Conservation (phyloP, 768 basidiomycete genomes). For the Amyloporia xantha region DNA sequence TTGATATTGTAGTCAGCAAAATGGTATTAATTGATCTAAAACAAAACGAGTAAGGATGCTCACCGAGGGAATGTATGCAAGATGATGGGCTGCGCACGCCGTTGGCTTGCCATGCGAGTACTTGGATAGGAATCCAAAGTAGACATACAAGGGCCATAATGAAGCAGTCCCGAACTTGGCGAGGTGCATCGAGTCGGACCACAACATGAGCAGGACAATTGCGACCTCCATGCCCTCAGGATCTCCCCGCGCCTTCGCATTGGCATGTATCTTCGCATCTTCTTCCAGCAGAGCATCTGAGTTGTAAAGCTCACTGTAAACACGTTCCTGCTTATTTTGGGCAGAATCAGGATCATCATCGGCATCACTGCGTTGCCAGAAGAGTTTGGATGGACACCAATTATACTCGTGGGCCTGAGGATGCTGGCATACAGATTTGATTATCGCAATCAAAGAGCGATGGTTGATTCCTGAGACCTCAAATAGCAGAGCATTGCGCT, state of each 20-base stretch:
- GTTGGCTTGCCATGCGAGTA: slow-evolving; percentile 27
- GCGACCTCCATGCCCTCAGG: slow-evolving; percentile 4
- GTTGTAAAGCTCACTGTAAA: slow-evolving; percentile 13
- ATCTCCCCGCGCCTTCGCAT: slow-evolving; percentile 1
- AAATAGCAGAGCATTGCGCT: too few species aligned
- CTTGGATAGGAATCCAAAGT: slow-evolving; percentile 36
- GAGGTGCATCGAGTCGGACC: slow-evolving; percentile 24
- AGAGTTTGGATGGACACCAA: too few species aligned
- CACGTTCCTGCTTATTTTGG: too few species aligned
- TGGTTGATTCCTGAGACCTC: too few species aligned
- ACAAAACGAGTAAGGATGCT: too few species aligned
- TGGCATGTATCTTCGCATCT: slow-evolving; percentile 6
- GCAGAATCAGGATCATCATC: too few species aligned
- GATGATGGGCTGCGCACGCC: slow-evolving; percentile 29
- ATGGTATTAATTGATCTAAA: too few species aligned
- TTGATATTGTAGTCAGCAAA: too few species aligned
- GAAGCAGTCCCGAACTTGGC: slow-evolving; percentile 20
- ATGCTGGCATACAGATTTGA: too few species aligned
- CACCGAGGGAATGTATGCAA: slow-evolving; percentile 41
- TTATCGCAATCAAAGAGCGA: too few species aligned
- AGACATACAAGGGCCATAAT: slow-evolving; percentile 36
- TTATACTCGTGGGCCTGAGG: too few species aligned
- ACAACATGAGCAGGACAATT: slow-evolving; percentile 15
- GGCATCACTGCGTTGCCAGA: too few species aligned
- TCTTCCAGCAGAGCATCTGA: slow-evolving; percentile 10